These are phyloP conservation scores for Aspergillus sp. DNA, from an alignment of 2,329 filamentous ascomycete genomes.

Conservation along the genomic window DNA sequence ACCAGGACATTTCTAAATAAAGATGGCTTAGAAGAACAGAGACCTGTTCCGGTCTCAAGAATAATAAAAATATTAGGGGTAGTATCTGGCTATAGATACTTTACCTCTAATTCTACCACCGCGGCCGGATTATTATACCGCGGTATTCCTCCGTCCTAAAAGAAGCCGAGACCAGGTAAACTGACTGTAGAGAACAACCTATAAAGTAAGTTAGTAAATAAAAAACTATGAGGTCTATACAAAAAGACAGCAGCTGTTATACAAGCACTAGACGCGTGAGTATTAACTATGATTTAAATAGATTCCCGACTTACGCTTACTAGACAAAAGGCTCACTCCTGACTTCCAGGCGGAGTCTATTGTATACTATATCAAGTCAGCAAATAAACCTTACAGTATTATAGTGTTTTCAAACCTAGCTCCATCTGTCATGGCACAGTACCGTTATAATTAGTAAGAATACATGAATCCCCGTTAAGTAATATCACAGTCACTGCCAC, in stretches of 20 bases:
- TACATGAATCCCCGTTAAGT: slow-evolving; percentile 6
- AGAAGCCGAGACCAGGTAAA: slow-evolving; percentile 14
- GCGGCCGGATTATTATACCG: slow-evolving; percentile 12
- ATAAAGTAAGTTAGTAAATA: background rate
- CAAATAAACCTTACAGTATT: background rate
- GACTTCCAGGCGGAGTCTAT: slow-evolving; percentile 1
- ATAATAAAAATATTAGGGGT: slow-evolving; percentile 13
- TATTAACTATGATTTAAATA: background rate
- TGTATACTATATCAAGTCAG: slow-evolving; percentile 9
- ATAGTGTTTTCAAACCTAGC: background rate
- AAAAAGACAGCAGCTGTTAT: slow-evolving; percentile 8
- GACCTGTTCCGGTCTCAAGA: slow-evolving; percentile 10
- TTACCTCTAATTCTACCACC: slow-evolving; percentile 10
- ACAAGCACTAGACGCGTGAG: slow-evolving; percentile 5
- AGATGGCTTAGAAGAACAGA: background rate
- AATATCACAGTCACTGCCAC: slow-evolving; percentile 5
- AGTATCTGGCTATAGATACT: slow-evolving; percentile 9
- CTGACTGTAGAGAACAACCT: slow-evolving; percentile 11
- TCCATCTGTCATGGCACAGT: background rate
- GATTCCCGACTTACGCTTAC: slow-evolving; percentile 9
- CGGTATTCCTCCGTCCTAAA: slow-evolving; percentile 18
- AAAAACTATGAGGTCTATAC: background rate
- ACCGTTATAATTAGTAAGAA: slow-evolving; percentile 15
- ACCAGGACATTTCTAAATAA: slow-evolving; percentile 15
- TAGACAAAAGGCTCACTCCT: slow-evolving; percentile 9